phyloP scores from a whole-genome alignment of 2,329 filamentous ascomycete genomes.

The Aspergillus udagawae region DNA sequence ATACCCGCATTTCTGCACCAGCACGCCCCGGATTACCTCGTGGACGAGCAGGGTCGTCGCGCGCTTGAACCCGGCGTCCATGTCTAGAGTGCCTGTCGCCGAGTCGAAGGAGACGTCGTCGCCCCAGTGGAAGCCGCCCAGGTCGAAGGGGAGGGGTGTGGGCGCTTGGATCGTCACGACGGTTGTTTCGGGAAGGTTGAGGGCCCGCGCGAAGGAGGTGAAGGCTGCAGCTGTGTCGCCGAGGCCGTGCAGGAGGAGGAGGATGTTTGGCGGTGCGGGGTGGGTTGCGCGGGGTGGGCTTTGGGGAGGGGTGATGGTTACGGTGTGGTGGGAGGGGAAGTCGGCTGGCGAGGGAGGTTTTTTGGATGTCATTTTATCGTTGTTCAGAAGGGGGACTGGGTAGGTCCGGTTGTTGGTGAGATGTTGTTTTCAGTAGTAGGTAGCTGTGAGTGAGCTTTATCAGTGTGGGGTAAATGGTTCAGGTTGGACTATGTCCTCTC shows the following conservation, averaged over 20 bases:
- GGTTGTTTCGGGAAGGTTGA: constrained; percentile 72
- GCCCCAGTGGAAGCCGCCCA: constrained; percentile 67
- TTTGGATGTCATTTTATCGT: constrained; percentile 25
- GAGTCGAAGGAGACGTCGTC: constrained; percentile 59
- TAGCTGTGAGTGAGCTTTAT: neutral
- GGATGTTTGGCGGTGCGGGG: constrained; percentile 60
- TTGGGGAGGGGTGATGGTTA: constrained; percentile 35
- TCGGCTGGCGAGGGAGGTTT: constrained; percentile 41
- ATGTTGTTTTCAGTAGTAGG: neutral
- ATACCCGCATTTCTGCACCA: constrained; percentile 59
- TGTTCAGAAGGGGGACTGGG: neutral
- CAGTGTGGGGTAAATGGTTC: too few relatives aligned
- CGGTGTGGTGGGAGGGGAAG: constrained; percentile 42
- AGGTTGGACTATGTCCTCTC: too few relatives aligned
- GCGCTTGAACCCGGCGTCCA: constrained; percentile 58
- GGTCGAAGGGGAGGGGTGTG: constrained; percentile 62
- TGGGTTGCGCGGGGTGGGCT: constrained; percentile 46
- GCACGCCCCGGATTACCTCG: constrained; percentile 48
- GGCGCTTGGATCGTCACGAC: constrained; percentile 72
- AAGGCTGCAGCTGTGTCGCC: constrained; percentile 72
- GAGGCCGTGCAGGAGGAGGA: constrained; percentile 79
- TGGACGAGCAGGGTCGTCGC: constrained; percentile 47
- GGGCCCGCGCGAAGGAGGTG: constrained; percentile 61
- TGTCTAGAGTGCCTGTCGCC: constrained; percentile 52
- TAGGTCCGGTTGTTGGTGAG: neutral